Percentiles rank a stretch among this genome's conserved stretches.
Evolutionary conservation across 441 rosid species (phyloP).

Genomic region (Metrosideros polymorpha): DNA sequence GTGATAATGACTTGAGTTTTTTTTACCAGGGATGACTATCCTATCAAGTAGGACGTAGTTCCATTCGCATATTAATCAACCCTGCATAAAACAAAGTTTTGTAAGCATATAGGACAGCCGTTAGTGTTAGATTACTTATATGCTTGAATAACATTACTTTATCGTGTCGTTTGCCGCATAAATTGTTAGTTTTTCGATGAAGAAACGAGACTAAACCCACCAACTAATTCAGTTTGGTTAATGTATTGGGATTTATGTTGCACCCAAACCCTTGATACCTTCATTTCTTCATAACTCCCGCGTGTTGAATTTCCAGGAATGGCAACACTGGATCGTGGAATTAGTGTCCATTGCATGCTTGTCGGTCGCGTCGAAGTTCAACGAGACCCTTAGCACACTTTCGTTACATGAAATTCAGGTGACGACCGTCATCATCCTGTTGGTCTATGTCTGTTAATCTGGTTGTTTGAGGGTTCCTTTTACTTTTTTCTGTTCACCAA

Average conservation of each 20-base stretch:
- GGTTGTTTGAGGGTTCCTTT: not conserved
- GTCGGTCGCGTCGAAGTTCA: slow-evolving; percentile 61
- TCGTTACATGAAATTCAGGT: slow-evolving; percentile 58
- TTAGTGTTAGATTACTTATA: not conserved
- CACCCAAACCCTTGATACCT: not conserved
- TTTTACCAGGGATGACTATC: not conserved
- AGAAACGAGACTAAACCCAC: not conserved
- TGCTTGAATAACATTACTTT: not conserved
- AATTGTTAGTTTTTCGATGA: not conserved
- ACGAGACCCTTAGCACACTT: slow-evolving; percentile 27
- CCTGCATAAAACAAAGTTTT: not conserved
- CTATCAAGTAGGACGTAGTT: not conserved
- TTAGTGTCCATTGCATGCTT: slow-evolving; percentile 47
- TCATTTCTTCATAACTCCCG: not conserved
- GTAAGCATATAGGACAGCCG: not conserved
- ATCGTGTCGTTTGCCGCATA: not conserved
- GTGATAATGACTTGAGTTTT: not conserved
- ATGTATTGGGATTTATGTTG: not conserved
- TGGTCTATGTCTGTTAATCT: not conserved
- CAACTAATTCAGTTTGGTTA: not conserved
- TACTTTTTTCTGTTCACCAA: not conserved
- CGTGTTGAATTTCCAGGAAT: slow-evolving; percentile 24
- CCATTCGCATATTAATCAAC: not conserved
- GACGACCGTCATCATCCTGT: not conserved
- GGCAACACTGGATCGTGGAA: slow-evolving; percentile 77